A percentile compares a stretch with the other conserved stretches of the same genome.
phyloP scores from a whole-genome alignment of 1,284 basidiomycete genomes.

The Anthracocystis panici-leucophaei region DNA sequence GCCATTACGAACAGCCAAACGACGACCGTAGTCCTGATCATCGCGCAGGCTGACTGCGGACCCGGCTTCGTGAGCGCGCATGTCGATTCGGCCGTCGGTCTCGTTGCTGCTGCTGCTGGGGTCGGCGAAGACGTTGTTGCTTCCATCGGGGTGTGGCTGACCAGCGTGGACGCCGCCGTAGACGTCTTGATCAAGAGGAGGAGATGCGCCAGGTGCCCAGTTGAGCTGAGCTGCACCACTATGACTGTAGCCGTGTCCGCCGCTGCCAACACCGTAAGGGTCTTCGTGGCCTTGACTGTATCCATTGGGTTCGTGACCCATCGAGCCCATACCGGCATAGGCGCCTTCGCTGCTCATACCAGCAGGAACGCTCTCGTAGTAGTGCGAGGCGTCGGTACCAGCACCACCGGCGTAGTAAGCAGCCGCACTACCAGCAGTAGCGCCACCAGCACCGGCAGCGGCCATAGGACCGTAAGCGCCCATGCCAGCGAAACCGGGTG shows the following conservation, averaged over 20 bases:
- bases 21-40: slow-evolving; percentile 60
- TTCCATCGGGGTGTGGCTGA: slow-evolving; percentile 7
- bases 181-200: slow-evolving; percentile 45
- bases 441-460: slow-evolving; percentile 55
- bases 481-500: slow-evolving; percentile 62
- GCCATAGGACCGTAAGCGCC: slow-evolving; percentile 63
- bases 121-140: slow-evolving; percentile 57
- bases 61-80: slow-evolving; percentile 42
- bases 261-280: slow-evolving; percentile 29
- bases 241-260: slow-evolving; percentile 40
- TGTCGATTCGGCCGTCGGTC: slow-evolving; percentile 54
- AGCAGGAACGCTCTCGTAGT: slow-evolving; percentile 51
- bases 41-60: slow-evolving; percentile 47
- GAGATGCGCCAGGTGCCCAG: slow-evolving; percentile 44
- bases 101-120: slow-evolving; percentile 51
- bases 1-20: slow-evolving; percentile 50
- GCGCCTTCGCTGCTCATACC: slow-evolving; percentile 19
- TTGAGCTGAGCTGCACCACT: slow-evolving; percentile 47
- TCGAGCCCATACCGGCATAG: slow-evolving; percentile 33
- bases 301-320: slow-evolving; percentile 43
- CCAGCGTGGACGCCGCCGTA: slow-evolving; percentile 25
- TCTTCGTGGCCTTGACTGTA: slow-evolving; percentile 42
- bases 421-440: slow-evolving; percentile 53
- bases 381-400: slow-evolving; percentile 45
- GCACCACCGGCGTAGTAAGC: slow-evolving; percentile 44